phyloP scores from a whole-genome alignment of 345 rosid genomes.

The Clausena lansium region DNA sequence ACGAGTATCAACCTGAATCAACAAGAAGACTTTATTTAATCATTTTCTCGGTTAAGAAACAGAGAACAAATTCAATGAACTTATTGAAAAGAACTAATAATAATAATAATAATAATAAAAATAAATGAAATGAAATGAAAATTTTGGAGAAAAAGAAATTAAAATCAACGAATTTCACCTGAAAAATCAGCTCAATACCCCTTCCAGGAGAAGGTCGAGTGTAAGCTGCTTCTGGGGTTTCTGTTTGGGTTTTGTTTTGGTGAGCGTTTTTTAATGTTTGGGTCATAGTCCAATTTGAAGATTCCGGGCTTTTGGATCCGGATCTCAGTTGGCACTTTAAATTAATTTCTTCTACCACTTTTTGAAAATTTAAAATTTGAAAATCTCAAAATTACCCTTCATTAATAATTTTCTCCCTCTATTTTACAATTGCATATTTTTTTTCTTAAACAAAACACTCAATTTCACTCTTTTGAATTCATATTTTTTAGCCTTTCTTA shows the following conservation, averaged over 20 bases:
- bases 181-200: neutral
- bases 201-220: neutral
- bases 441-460: too few species aligned
- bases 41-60: neutral
- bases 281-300: neutral
- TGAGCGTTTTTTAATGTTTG: neutral
- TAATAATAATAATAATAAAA: neutral
- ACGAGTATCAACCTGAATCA: slow-evolving; percentile 30
- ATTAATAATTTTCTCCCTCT: too few species aligned
- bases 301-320: neutral
- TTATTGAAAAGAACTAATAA: too few species aligned
- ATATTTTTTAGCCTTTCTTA: too few species aligned
- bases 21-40: neutral
- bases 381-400: too few species aligned
- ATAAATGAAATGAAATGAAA: neutral
- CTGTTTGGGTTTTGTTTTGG: neutral
- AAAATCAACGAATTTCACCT: neutral
- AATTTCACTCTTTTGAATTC: too few species aligned
- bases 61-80: neutral
- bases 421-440: too few species aligned
- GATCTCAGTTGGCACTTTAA: neutral
- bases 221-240: neutral
- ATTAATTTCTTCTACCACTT: neutral
- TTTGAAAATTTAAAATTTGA: neutral
- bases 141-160: neutral